Percentiles rank a stretch among this genome's conserved stretches.
Conservation (phyloP, 495 filamentous ascomycete genomes). For the Aspergillus saccharolyticus region DNA sequence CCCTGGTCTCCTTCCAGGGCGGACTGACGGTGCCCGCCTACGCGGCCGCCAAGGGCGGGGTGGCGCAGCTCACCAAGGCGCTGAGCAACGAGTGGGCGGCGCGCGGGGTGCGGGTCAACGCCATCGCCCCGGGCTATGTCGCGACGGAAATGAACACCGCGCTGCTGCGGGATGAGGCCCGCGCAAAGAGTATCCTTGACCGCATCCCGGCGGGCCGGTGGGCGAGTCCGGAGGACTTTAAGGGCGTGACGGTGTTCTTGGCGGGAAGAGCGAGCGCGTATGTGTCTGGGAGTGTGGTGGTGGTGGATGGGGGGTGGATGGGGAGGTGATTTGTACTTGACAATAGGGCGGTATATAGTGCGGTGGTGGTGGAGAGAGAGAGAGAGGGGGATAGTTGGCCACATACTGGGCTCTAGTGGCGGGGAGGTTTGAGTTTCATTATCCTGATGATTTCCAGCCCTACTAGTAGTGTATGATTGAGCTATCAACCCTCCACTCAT, state of each 20-base stretch:
- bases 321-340: slow-evolving; percentile 32
- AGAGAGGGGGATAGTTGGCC: neutral
- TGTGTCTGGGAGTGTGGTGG: slow-evolving; percentile 73
- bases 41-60: slow-evolving; percentile 73
- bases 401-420: too few relatives aligned
- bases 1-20: slow-evolving; percentile 76
- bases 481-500: too few relatives aligned
- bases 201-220: slow-evolving; percentile 81
- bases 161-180: slow-evolving; percentile 57
- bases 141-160: slow-evolving; percentile 84
- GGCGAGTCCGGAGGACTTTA: slow-evolving; percentile 86
- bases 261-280: slow-evolving; percentile 72
- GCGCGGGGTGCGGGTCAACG: slow-evolving; percentile 67
- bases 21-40: slow-evolving; percentile 81
- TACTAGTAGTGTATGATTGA: too few relatives aligned
- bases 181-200: slow-evolving; percentile 62
- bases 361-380: too few relatives aligned
- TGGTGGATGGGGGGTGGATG: slow-evolving; percentile 95
- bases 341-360: too few relatives aligned
- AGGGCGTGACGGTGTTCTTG: slow-evolving; percentile 74
- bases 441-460: too few relatives aligned
- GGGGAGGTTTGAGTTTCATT: too few relatives aligned
- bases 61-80: slow-evolving; percentile 76
- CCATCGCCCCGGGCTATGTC: slow-evolving; percentile 70
- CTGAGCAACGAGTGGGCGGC: slow-evolving; percentile 77